Conservation (phyloP, 208 protist species). For the Naegleria fowleri region DNA sequence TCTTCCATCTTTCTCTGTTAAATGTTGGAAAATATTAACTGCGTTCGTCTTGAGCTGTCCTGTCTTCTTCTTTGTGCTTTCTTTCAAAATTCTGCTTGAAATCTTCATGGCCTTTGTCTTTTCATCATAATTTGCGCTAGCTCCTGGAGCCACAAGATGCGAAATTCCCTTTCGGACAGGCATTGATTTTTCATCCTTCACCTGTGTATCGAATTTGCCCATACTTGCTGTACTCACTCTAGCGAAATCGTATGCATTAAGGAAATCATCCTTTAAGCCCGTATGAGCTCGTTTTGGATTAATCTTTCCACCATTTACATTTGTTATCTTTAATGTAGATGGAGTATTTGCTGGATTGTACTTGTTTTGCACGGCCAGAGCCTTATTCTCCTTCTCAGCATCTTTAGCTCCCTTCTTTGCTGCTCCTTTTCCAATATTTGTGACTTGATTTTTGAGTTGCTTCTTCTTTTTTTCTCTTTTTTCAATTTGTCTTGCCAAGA, state of each 20-base stretch:
- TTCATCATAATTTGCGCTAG: not conserved
- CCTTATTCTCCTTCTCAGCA: not conserved
- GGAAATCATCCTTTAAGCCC: not conserved
- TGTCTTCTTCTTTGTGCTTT: not conserved
- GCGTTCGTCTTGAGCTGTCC: not conserved
- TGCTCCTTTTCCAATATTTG: not conserved
- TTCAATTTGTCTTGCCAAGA: not conserved
- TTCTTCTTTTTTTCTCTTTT: not conserved
- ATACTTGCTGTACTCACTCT: not conserved
- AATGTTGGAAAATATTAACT: not conserved
- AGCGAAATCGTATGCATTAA: not conserved
- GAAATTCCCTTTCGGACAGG: not conserved
- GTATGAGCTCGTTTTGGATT: not conserved
- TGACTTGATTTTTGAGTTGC: not conserved
- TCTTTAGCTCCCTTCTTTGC: not conserved
- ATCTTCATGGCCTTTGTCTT: not conserved
- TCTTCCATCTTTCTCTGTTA: not conserved
- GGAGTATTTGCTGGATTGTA: not conserved
- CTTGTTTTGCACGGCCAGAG: not conserved
- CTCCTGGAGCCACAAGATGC: not conserved
- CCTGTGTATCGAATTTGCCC: conserved; percentile 19
- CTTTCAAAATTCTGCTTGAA: conserved; percentile 11
- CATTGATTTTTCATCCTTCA: not conserved
- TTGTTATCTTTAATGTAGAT: not conserved
- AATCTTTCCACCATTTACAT: not conserved